These are phyloP conservation scores for Gossypium stocksii DNA, from an alignment of 345 rosid genomes.

Conservation along the genomic window DNA sequence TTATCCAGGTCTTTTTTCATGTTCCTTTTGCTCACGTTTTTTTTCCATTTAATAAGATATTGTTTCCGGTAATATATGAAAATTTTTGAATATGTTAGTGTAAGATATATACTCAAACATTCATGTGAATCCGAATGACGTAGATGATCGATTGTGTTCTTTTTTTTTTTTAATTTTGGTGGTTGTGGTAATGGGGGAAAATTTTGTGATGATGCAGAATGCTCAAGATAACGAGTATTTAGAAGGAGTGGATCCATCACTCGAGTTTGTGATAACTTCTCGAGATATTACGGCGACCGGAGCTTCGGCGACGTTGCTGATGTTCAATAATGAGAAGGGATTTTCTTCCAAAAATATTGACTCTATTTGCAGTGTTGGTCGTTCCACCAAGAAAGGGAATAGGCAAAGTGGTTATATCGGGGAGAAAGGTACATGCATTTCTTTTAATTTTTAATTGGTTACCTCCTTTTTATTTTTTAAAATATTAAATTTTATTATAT, in stretches of 20 bases:
- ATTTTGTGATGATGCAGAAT: conserved; percentile 36
- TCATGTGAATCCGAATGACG: too few relatives aligned
- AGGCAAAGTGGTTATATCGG: conserved; percentile 66
- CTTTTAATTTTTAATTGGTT: too few relatives aligned
- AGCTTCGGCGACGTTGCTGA: conserved; percentile 56
- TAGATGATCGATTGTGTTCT: neutral
- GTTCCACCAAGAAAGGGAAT: conserved; percentile 66
- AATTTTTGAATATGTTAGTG: too few relatives aligned
- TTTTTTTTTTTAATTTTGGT: neutral
- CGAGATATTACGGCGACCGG: conserved; percentile 65
- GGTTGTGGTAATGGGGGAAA: neutral
- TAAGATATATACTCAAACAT: too few relatives aligned
- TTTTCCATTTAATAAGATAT: too few relatives aligned
- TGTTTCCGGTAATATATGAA: too few relatives aligned
- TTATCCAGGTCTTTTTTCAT: conserved; percentile 43
- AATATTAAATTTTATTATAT: too few relatives aligned
- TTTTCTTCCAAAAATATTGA: conserved; percentile 55
- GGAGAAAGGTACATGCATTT: conserved; percentile 54
- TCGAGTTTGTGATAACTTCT: conserved; percentile 65
- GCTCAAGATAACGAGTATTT: conserved; percentile 73
- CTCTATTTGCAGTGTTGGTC: conserved; percentile 63
- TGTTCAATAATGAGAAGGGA: conserved; percentile 68
- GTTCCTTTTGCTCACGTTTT: neutral
- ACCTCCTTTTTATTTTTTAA: too few relatives aligned
- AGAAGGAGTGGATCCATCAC: conserved; percentile 60